Conservation (phyloP, 2,329 filamentous ascomycete genomes). For the Cordyceps militaris region DNA sequence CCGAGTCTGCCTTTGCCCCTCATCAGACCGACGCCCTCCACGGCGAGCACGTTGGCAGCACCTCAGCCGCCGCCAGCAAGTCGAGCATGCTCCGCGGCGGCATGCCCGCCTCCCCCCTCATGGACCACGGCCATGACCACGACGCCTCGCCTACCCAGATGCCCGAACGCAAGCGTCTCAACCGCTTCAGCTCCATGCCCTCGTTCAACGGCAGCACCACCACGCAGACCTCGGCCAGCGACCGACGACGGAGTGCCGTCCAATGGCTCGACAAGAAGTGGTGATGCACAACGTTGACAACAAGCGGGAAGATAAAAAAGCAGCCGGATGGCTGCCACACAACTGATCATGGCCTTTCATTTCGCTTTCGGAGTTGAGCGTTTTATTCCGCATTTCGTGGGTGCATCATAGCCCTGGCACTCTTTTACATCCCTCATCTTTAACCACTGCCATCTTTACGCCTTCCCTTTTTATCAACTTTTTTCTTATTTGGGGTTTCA, state of each 20-base stretch:
- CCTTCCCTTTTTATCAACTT: not conserved
- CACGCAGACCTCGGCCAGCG: constrained; percentile 4
- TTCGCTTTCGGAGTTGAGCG: constrained; percentile 10
- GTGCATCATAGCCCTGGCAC: not conserved
- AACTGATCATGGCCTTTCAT: not conserved
- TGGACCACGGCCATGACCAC: constrained; percentile 7
- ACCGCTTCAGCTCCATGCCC: constrained; percentile 50
- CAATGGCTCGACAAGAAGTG: constrained; percentile 12
- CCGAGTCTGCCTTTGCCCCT: constrained; percentile 33
- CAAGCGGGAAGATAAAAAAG: not conserved
- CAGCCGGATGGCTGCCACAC: not conserved
- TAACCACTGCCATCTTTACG: not conserved
- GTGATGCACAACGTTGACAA: not conserved
- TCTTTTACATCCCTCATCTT: constrained; percentile 2
- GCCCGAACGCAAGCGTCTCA: constrained; percentile 41
- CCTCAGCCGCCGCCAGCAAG: constrained; percentile 18
- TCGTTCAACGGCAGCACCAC: constrained; percentile 36
- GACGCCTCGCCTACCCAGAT: constrained; percentile 19
- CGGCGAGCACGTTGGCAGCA: constrained; percentile 26
- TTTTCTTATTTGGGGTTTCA: not conserved
- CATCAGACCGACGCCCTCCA: constrained; percentile 30
- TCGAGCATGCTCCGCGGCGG: constrained; percentile 20
- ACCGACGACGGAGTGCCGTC: constrained; percentile 7
- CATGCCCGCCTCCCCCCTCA: constrained; percentile 19
- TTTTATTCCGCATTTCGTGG: constrained; percentile 5